Evolutionary conservation across 1,139 yeast genomes (phyloP), one percentile per base, ranked within the genome.

Genomic region (Nakaseomyces uthaithaninus): DNA sequence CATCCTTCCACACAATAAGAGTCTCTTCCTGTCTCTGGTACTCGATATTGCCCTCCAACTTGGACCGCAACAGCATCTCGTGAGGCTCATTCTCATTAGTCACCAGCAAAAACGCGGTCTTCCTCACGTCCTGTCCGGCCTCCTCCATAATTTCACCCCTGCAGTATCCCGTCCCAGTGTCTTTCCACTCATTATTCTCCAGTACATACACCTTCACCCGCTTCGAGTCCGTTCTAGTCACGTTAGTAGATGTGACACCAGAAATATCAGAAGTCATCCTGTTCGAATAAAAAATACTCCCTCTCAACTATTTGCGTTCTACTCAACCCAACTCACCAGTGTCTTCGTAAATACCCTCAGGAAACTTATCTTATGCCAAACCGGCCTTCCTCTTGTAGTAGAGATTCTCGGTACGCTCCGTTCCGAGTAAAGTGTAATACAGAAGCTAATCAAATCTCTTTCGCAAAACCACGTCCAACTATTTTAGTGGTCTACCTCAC

Each of bases 21-120:
- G 96, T 87, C 47, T 87, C 96, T 57, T 91, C 97, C 57, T 89
- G 96, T 53, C 94, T 72, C 59, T 89, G 97, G 58, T 83, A 89
- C 53, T 84, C 94, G 2, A 80, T 81, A 25, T 75, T 65, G 0
- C 94, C 94, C 51, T 76, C 78, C 18, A 91, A 69, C 43, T 63
- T 69, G 7, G 91, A 76, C 53, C 75, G 72, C 39, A 91, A 65
- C 22, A 91, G 65, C 15, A 77, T 65, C 26, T 80, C 78, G 3
- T 71, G 66, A 2, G 75, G 66, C 48, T 80, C 71, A 18, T 72
- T 64, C 59, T 89, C 97, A 57, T 80, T 80, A 42, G 77, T 68
- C 17, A 91, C 97, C 12, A 80, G 59, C 42, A 89, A 72, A 54
- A 65, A 80, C 2, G 95, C 62, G 16, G 36, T 36, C n/a, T 28